phyloP scores from a whole-genome alignment of 176 grass and related monocot genomes.

The Chrysopogon serrulatus region DNA sequence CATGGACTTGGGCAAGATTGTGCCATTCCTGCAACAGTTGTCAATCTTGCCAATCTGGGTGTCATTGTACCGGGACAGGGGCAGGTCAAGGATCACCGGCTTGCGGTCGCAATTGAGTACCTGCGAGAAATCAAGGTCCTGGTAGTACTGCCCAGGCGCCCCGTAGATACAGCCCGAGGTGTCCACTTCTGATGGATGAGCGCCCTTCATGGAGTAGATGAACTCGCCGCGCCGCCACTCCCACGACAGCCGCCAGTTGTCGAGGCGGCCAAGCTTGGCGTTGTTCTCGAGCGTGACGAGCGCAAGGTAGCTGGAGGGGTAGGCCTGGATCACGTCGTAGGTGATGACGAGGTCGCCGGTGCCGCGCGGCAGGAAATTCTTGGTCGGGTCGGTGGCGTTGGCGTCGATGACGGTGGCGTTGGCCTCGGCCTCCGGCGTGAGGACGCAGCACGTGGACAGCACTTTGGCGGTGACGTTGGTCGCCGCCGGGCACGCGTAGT shows the following conservation, averaged over 20 bases:
- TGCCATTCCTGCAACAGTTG: conserved; percentile 91
- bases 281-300: conserved; percentile 86
- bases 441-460: conserved; percentile 70
- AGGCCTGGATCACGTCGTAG: conserved; percentile 77
- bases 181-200: conserved; percentile 53
- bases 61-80: conserved; percentile 69
- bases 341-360: conserved; percentile 79
- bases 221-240: conserved; percentile 78
- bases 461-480: neutral
- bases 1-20: conserved; percentile 82
- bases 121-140: conserved; percentile 67
- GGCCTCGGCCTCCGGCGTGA: conserved; percentile 48
- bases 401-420: conserved; percentile 37
- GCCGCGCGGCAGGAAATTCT: conserved; percentile 49
- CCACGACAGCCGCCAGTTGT: conserved; percentile 86
- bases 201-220: conserved; percentile 77
- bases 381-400: conserved; percentile 49
- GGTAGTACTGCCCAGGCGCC: conserved; percentile 45
- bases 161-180: conserved; percentile 67
- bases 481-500: conserved; percentile 54
- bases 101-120: conserved; percentile 76
- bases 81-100: conserved; percentile 70
- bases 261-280: conserved; percentile 74
- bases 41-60: conserved; percentile 59
- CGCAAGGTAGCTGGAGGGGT: conserved; percentile 68